Evolutionary conservation across 2,329 filamentous ascomycete genomes (phyloP).

Genomic region (Neospermospora avenae): DNA sequence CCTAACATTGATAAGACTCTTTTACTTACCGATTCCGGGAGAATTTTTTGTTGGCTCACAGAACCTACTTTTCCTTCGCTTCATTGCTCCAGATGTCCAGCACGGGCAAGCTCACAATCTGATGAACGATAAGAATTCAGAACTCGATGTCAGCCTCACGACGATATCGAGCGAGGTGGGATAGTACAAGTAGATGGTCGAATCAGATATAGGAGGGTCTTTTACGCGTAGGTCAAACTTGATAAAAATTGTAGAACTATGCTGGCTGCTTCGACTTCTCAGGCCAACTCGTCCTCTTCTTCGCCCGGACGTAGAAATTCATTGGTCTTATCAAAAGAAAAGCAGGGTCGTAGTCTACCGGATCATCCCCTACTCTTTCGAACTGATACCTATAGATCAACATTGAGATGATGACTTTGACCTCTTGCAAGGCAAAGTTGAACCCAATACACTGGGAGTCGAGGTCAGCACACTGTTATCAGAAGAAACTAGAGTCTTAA

Average conservation of each 20-base stretch:
- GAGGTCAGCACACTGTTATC: not conserved
- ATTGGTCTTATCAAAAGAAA: slow-evolving; percentile 41
- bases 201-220: no score
- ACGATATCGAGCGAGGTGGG: no score
- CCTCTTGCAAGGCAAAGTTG: slow-evolving; percentile 40
- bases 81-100: not conserved
- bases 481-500: not conserved
- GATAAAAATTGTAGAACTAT: not conserved
- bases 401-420: slow-evolving; percentile 38
- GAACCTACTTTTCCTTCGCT: not conserved
- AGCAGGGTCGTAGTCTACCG: slow-evolving; percentile 40
- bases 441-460: slow-evolving; percentile 37
- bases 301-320: slow-evolving; percentile 35
- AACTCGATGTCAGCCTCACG: no score
- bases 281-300: slow-evolving; percentile 25
- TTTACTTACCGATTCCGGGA: no score
- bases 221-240: no score
- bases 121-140: no score
- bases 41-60: not conserved
- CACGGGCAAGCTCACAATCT: not conserved
- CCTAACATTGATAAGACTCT: not conserved
- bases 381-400: slow-evolving; percentile 39
- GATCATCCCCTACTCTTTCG: slow-evolving; percentile 32
- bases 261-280: slow-evolving; percentile 9
- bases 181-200: no score